Base-by-base conservation (phyloP, 805 yeast species). In the Clavispora vitiphila region DNA sequence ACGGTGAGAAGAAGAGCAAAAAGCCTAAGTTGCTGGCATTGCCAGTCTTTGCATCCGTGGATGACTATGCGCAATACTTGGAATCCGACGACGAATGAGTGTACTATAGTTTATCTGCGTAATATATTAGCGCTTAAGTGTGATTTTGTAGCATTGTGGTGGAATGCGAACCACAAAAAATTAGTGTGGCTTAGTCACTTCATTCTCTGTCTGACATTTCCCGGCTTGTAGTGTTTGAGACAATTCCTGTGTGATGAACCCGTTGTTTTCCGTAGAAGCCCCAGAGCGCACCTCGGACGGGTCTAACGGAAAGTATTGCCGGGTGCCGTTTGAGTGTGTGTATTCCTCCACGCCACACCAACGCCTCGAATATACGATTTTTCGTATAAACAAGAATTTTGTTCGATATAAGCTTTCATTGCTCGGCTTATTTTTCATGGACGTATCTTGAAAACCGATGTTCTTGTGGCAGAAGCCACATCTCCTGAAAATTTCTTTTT, bases 11-110 rank as follows among this genome's bases (percentile, higher is more conserved):
- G 46, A 69, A 66, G 48, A 51, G 71, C 15, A 80, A 76, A 69
- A 78, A 71, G 57, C 64, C 70, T 35, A 81, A 77, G 60, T 66
- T 85, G 55, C 81, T 77, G 56, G 78, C 74, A 36, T 68, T 90
- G 46, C 97, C 97, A 18, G 72, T 80, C 16, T 90, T 88, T 67
- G 97, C 96, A 1, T 81, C 89, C 35, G 95, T 81, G 8, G 96
- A 86, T 32, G 96, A 86, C 47, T 89, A 88, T 58, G 82, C 91
- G 21, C 72, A 86, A 57, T 82, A 81, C 52, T 65, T 86, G 60
- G 72, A 72, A 22, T 80, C 85, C 12, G 86, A 82, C 22, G 85
- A 78, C 39, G 86, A 80, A 25, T 35, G 24, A 21, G 37, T 29
- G 32, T 29, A 29, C 32, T 29, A 29, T 29, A 29, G 19, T 29